These are phyloP conservation scores for Echites panduratus DNA, from an alignment of 257 asterid species.

Conservation along the genomic window DNA sequence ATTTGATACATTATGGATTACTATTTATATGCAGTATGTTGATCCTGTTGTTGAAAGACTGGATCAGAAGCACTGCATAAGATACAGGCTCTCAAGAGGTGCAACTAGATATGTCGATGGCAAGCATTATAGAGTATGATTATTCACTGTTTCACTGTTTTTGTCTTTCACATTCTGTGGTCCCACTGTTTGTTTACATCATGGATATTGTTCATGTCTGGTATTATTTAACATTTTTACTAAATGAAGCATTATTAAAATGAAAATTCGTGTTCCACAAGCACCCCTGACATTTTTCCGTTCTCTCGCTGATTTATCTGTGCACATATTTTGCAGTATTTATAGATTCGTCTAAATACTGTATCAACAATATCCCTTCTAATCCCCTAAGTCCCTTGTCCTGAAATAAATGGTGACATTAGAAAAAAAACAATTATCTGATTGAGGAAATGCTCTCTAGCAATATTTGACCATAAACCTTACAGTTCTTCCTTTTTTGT, in stretches of 20 bases:
- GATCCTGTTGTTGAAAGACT: conserved; percentile 70
- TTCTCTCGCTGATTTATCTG: neutral
- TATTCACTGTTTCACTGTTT: neutral
- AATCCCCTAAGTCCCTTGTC: neutral
- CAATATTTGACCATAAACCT: neutral
- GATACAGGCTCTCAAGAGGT: conserved; percentile 64
- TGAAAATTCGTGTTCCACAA: neutral
- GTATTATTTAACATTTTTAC: neutral
- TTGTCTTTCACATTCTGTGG: neutral
- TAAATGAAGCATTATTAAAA: neutral
- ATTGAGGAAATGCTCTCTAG: neutral
- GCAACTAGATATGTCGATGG: conserved; percentile 72
- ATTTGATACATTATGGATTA: conserved; percentile 1
- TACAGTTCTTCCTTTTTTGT: neutral
- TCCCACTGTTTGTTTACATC: neutral
- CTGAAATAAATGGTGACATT: neutral
- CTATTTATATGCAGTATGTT: conserved; percentile 47
- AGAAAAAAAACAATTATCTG: neutral
- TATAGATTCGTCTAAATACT: neutral
- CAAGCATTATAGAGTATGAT: conserved; percentile 77
- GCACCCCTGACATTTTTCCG: neutral
- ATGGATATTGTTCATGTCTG: neutral
- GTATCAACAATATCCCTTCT: neutral
- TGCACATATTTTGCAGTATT: neutral
- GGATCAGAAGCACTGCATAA: conserved; percentile 64